phyloP scores from a whole-genome alignment of 106 monocot species.

The Hemerocallis citrina region DNA sequence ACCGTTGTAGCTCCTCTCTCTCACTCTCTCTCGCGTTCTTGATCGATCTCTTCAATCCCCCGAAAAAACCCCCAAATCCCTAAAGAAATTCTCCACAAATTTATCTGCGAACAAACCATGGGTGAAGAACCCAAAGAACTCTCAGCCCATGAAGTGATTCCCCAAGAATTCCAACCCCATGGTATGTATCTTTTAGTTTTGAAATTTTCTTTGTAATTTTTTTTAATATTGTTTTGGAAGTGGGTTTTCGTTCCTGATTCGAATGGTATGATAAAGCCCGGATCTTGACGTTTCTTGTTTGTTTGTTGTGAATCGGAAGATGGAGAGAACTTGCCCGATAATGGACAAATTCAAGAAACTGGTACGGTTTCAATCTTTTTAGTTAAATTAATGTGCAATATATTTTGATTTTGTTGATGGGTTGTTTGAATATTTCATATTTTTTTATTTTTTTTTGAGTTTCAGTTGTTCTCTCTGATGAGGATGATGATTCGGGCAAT shows the following conservation, averaged over 20 bases:
- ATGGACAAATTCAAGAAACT: conserved; percentile 8
- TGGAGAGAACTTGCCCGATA: neutral
- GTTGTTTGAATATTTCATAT: no score
- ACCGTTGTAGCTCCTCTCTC: conserved; percentile 17
- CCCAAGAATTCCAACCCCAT: neutral
- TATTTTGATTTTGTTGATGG: no score
- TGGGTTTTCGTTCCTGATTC: neutral
- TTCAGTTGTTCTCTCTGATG: conserved; percentile 11
- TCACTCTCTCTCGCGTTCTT: conserved; percentile 11
- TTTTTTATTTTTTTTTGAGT: conserved; percentile 2
- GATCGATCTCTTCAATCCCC: neutral
- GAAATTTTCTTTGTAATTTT: neutral
- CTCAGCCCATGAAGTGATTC: neutral
- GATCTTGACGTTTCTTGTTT: neutral
- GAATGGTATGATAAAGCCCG: neutral
- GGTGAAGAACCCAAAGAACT: neutral
- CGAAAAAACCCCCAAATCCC: no score
- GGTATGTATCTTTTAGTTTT: neutral
- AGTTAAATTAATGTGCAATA: no score
- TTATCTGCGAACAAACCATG: neutral
- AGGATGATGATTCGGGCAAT: neutral
- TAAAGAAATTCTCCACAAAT: no score
- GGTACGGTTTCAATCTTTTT: no score
- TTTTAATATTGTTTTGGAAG: neutral
- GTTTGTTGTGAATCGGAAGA: conserved; percentile 1